These are phyloP conservation scores for Xylaria sp. DNA, from an alignment of 2,329 filamentous ascomycete species.

Conservation along the genomic window DNA sequence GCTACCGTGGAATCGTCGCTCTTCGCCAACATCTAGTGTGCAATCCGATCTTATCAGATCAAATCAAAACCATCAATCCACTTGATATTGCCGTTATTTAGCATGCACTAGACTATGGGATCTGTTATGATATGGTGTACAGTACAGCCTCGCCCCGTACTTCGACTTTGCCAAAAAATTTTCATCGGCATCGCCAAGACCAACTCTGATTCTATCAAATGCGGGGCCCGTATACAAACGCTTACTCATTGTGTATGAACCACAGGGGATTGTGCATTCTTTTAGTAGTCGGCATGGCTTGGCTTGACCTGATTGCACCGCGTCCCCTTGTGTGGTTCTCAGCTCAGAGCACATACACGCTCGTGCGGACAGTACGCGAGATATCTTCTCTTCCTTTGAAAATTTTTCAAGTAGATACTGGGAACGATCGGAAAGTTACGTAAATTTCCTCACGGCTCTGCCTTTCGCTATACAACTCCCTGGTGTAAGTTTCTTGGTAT, in stretches of 20 bases:
- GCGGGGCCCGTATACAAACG: slow-evolving; percentile 12
- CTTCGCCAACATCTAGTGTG: background rate
- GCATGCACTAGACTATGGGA: no score
- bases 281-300: background rate
- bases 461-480: background rate
- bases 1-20: background rate
- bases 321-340: background rate
- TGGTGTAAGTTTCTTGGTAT: background rate
- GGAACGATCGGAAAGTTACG: background rate
- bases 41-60: background rate
- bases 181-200: background rate
- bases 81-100: background rate
- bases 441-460: background rate
- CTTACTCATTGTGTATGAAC: background rate
- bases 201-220: background rate
- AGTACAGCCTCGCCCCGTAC: background rate
- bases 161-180: background rate
- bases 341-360: background rate
- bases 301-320: slow-evolving; percentile 3
- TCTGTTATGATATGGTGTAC: no score
- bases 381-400: background rate
- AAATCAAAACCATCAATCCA: background rate
- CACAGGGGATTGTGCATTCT: background rate
- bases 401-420: background rate
- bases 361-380: background rate